Evolutionary conservation across 345 rosid species (phyloP).

Genomic region (Corymbia maculata): DNA sequence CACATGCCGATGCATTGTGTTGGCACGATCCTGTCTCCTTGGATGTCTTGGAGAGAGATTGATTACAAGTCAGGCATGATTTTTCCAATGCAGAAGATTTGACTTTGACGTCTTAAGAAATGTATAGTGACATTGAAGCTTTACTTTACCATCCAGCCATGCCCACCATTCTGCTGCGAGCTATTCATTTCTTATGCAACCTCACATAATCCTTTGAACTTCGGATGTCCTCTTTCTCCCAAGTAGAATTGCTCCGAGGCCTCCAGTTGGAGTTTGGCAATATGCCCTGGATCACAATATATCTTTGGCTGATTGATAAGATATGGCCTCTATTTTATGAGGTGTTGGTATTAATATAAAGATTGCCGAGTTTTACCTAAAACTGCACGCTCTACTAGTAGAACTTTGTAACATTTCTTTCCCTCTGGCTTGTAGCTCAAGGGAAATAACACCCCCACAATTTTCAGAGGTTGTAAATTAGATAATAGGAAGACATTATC

Average conservation of each 20-base stretch:
- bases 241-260: neutral
- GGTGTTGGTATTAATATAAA: neutral
- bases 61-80: neutral
- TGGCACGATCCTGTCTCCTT: neutral
- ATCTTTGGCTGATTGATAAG: neutral
- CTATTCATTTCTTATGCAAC: neutral
- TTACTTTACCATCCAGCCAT: neutral
- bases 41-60: neutral
- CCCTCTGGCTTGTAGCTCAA: neutral
- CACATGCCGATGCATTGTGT: neutral
- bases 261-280: neutral
- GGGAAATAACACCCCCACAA: neutral
- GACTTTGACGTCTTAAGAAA: neutral
- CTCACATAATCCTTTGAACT: neutral
- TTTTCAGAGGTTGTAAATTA: neutral
- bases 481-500: neutral
- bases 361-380: neutral
- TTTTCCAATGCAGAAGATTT: neutral
- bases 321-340: neutral
- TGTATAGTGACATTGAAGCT: neutral
- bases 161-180: neutral
- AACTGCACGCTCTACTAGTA: neutral
- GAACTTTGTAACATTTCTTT: neutral
- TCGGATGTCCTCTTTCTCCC: neutral
- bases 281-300: neutral